Conservation (phyloP, 257 asterid species). For the Nyctanthes arbortristis region DNA sequence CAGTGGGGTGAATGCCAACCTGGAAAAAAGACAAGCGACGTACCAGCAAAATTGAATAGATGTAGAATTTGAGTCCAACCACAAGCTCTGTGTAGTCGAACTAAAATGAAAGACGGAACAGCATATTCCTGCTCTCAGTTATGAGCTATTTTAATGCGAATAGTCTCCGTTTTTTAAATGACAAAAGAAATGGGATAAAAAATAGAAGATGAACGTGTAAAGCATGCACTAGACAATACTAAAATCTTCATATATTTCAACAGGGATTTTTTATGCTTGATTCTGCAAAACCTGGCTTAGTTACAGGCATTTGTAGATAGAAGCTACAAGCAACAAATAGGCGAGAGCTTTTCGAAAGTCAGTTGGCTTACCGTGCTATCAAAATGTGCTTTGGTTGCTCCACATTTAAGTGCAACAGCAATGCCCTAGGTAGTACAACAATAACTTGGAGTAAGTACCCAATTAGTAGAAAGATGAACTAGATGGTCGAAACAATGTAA, state of each 20-base stretch:
- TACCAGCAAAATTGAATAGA: background rate
- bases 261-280: background rate
- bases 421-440: constrained; percentile 59
- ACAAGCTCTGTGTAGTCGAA: too few relatives aligned
- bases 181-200: background rate
- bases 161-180: background rate
- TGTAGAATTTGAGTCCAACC: background rate
- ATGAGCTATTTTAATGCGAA: background rate
- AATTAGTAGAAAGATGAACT: background rate
- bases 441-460: background rate
- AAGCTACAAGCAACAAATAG: background rate
- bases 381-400: constrained; percentile 96
- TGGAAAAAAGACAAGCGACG: constrained; percentile 24
- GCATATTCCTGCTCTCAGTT: background rate
- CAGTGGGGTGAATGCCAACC: constrained; percentile 98
- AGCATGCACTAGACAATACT: background rate
- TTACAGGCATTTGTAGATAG: background rate
- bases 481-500: background rate
- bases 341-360: background rate
- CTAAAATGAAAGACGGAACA: background rate
- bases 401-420: constrained; percentile 91
- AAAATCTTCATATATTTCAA: background rate
- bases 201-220: too few relatives aligned
- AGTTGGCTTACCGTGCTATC: constrained; percentile 80
- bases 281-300: background rate